A percentile compares a stretch with the other conserved stretches of the same genome.
These are phyloP conservation scores for Botrytis sinoallii DNA, from an alignment of 2,329 filamentous ascomycete genomes.

Conservation along the genomic window DNA sequence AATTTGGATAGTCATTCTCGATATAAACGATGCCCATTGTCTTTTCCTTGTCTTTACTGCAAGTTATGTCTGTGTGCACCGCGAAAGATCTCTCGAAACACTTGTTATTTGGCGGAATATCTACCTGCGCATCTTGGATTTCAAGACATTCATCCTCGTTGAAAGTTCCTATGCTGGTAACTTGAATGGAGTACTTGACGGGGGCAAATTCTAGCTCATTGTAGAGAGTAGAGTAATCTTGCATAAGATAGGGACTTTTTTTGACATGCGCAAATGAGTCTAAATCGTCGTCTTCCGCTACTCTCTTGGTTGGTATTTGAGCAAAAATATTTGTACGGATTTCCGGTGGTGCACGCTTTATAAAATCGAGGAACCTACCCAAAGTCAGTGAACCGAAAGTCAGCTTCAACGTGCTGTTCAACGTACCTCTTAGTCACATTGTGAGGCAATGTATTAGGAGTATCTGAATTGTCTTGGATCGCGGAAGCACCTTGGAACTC, in stretches of 20 bases:
- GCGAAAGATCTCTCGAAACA: neutral
- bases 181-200: neutral
- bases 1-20: neutral
- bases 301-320: neutral
- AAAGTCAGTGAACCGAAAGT: neutral
- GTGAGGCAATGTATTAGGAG: neutral
- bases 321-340: neutral
- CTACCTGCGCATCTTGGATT: neutral
- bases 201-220: neutral
- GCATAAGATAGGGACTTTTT: neutral
- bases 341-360: neutral
- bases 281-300: neutral
- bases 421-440: neutral
- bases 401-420: too few species aligned
- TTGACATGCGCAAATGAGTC: neutral
- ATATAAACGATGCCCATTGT: neutral
- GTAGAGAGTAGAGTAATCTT: neutral
- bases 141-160: neutral
- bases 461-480: neutral
- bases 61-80: neutral
- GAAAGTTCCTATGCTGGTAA: neutral
- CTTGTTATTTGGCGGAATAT: neutral
- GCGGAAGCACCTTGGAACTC: neutral
- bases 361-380: neutral
- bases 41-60: neutral